Conservation (phyloP, 352 stramenopile genomes). For the Phytopythium oedochilum region DNA sequence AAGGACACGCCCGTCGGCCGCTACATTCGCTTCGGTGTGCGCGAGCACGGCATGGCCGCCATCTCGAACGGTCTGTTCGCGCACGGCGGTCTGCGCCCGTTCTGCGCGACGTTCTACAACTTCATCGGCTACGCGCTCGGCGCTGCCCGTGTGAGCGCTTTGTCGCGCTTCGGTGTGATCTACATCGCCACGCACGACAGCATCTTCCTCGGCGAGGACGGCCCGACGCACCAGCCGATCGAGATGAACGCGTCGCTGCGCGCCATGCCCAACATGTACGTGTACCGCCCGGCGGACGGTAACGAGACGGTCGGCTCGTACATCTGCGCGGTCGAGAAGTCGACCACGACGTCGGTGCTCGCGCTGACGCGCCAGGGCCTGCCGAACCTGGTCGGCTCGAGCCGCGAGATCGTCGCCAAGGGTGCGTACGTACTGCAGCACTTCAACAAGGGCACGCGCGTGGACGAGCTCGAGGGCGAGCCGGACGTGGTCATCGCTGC, state of each 20-base stretch:
- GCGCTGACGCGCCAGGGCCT: conserved; percentile 91
- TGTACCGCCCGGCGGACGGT: conserved; percentile 96
- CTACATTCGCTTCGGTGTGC: conserved; percentile 98
- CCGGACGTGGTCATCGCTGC: conserved; percentile 92
- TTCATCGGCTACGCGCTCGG: conserved; percentile 98
- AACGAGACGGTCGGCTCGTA: conserved; percentile 98
- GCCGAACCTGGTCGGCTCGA: conserved; percentile 88
- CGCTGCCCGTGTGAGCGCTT: conserved; percentile 92
- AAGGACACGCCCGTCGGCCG: conserved; percentile 93
- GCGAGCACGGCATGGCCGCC: conserved; percentile 98
- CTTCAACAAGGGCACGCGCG: conserved; percentile 74
- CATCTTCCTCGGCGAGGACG: conserved; percentile 99
- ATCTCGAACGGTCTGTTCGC: conserved; percentile 98
- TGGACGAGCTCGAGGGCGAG: conserved; percentile 58
- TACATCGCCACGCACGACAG: conserved; percentile 99
- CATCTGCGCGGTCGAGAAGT: conserved; percentile 79
- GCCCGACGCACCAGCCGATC: conserved; percentile 98
- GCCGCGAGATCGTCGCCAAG: conserved; percentile 88
- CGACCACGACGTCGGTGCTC: conserved; percentile 92
- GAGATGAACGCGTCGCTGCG: conserved; percentile 96
- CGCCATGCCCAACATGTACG: conserved; percentile 97
- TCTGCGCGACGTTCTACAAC: conserved; percentile 99
- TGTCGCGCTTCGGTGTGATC: conserved; percentile 95
- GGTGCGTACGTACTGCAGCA: conserved; percentile 84
- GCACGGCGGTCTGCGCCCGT: conserved; percentile 95